Base-by-base conservation (phyloP, 2,329 filamentous ascomycete genomes). In the Chaetomium sp. region DNA sequence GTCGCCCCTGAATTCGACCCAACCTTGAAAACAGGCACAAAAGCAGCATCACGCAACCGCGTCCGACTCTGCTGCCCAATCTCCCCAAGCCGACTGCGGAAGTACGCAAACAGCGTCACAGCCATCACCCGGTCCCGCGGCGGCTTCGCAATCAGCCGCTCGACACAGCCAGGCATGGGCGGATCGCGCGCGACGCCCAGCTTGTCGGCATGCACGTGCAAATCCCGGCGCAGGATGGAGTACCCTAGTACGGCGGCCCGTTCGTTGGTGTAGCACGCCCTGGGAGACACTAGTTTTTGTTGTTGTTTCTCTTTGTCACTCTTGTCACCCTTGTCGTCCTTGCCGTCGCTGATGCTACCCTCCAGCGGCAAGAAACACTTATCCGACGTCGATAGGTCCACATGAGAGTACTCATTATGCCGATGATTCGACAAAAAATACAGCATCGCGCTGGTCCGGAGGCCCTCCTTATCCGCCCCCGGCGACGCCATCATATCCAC, bases 181-280 rank as follows among this genome's bases (percentile, higher is more conserved):
- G 95, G 94, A 68, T 99, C 86, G 52, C 80, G 73, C n/a, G 81
- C 80, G 5, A 99, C 91, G 1, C 91, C 91, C 65, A 99, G 91
- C 72, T 94, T 92, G 60, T 70, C 76, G 12, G 91, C 89, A 74
- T 97, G 89, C 9, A 80, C 73, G 58, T 88, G 85, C n/a, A 97
- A 77, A 60, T 94, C 88, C 48, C 74, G 79, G 58, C 82, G 80
- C 37, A 99, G 73, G 14, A 96, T 86, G 33, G 85, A 78, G 65
- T 95, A 97, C 0, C 89, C 89, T 52, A 99, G 78, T 4, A 95
- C 76, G 0, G 86, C 78, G 27, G 89, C 88, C 43, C 80, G 80
- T 41, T 86, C 81, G 62, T 97, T 92, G 0, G 85, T 90, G 67
- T 89, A 99, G 66, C 91, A 96, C 56, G 85, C 81, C 1, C 80